phyloP scores from a whole-genome alignment of 306 rosid genomes.

The Delonix regia region DNA sequence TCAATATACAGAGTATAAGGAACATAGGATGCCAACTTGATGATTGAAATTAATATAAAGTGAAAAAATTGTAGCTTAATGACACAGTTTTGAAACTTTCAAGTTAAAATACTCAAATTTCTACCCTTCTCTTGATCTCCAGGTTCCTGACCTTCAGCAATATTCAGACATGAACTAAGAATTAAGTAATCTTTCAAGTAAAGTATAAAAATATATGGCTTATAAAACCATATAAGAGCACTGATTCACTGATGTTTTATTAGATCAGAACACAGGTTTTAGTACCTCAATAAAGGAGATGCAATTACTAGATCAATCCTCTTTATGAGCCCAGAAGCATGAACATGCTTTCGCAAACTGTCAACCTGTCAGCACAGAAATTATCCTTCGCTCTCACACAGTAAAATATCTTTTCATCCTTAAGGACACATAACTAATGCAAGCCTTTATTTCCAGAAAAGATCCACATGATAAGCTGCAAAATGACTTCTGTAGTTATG shows the following conservation, averaged over 20 bases:
- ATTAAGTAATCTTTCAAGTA: conserved; percentile 1
- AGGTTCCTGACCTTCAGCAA: conserved; percentile 14
- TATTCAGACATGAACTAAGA: background rate
- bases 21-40: background rate
- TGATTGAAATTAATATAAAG: background rate
- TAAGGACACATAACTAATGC: conserved; percentile 1
- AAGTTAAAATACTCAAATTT: background rate
- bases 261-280: background rate
- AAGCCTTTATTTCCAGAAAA: conserved; percentile 13
- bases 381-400: conserved; percentile 16
- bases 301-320: conserved; percentile 47
- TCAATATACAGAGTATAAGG: background rate
- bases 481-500: conserved; percentile 6
- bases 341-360: conserved; percentile 53
- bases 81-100: background rate
- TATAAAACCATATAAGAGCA: background rate
- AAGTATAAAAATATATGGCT: background rate
- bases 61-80: background rate
- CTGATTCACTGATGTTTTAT: background rate
- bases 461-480: background rate
- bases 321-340: conserved; percentile 37
- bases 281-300: conserved; percentile 51
- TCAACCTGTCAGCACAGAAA: conserved; percentile 32
- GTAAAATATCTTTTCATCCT: conserved; percentile 10
- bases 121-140: background rate